Percentiles rank a stretch among this genome's conserved stretches.
These are phyloP conservation scores for Trichothecium sympodiale DNA, from an alignment of 2,329 filamentous ascomycete species.

Conservation along the genomic window DNA sequence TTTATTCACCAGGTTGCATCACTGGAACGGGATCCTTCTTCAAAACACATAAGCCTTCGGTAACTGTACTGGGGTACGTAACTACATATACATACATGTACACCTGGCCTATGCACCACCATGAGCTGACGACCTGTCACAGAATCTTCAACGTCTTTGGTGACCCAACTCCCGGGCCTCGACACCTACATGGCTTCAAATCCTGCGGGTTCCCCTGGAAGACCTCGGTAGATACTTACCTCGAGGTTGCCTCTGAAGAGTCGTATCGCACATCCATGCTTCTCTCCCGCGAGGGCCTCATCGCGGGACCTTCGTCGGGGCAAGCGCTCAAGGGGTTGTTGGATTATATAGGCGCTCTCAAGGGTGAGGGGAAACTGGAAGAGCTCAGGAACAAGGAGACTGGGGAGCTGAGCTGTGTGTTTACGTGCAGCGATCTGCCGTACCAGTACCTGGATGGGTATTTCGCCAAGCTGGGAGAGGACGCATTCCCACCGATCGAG, in stretches of 20 bases:
- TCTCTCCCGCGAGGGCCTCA: constrained; percentile 43
- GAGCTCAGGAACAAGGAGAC: constrained; percentile 28
- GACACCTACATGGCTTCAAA: constrained; percentile 2
- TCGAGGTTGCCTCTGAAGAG: constrained; percentile 43
- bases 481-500: constrained; percentile 36
- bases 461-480: constrained; percentile 40
- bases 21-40: constrained; percentile 4
- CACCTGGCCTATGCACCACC: too few relatives aligned
- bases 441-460: constrained; percentile 53
- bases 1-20: constrained; percentile 5
- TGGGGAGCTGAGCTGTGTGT: constrained; percentile 41
- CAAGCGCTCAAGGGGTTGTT: constrained; percentile 43
- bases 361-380: constrained; percentile 28
- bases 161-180: constrained; percentile 16
- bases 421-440: constrained; percentile 51
- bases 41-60: constrained; percentile 17
- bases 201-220: constrained; percentile 43
- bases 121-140: background rate
- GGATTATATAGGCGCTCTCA: constrained; percentile 37
- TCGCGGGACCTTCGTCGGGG: constrained; percentile 51
- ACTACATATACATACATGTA: too few relatives aligned
- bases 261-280: constrained; percentile 41
- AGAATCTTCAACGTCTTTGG: constrained; percentile 3
- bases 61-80: constrained; percentile 5
- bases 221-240: constrained; percentile 40